Conservation (phyloP, 1,139 yeast genomes). For the Geotrichum australiense region DNA sequence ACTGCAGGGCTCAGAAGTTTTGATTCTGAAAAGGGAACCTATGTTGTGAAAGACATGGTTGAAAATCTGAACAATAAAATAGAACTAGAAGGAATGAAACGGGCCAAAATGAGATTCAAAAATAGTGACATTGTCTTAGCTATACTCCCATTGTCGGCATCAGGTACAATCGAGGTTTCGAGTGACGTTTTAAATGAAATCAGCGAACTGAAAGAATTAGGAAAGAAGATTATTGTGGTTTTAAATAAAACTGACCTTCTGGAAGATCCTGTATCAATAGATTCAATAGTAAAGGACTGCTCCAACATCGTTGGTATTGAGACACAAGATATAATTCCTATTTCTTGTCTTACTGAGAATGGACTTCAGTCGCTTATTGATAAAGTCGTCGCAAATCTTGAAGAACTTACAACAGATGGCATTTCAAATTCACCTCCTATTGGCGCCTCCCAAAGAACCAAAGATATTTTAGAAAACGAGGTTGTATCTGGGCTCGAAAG, state of each 20-base stretch:
- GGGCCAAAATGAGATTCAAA: slow-evolving; percentile 62
- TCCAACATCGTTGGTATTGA: slow-evolving; percentile 29
- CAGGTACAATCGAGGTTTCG: slow-evolving; percentile 1
- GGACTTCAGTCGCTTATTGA: slow-evolving; percentile 50
- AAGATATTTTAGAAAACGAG: slow-evolving; percentile 64
- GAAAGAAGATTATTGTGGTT: slow-evolving; percentile 27
- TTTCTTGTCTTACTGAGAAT: slow-evolving; percentile 55
- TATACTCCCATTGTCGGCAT: slow-evolving; percentile 28
- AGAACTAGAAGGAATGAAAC: slow-evolving; percentile 74
- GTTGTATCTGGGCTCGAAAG: slow-evolving; percentile 65
- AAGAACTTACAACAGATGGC: slow-evolving; percentile 31
- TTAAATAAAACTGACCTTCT: slow-evolving; percentile 32
- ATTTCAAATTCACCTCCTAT: slow-evolving; percentile 28
- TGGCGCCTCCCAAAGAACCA: slow-evolving; percentile 65
- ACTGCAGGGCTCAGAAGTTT: slow-evolving; percentile 84
- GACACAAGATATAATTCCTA: slow-evolving; percentile 36
- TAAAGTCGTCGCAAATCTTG: slow-evolving; percentile 41
- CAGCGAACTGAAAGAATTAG: slow-evolving; percentile 22
- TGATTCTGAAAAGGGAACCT: slow-evolving; percentile 13
- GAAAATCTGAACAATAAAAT: slow-evolving; percentile 44
- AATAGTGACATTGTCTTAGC: slow-evolving; percentile 51
- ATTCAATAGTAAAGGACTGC: slow-evolving; percentile 15
- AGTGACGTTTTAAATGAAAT: slow-evolving; percentile 26
- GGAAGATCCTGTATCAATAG: slow-evolving; percentile 11
- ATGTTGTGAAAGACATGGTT: slow-evolving; percentile 12